Evolutionary conservation across 192 early-diverging fungal genomes (phyloP).

Genomic region (Chytriomyces hyalinus): DNA sequence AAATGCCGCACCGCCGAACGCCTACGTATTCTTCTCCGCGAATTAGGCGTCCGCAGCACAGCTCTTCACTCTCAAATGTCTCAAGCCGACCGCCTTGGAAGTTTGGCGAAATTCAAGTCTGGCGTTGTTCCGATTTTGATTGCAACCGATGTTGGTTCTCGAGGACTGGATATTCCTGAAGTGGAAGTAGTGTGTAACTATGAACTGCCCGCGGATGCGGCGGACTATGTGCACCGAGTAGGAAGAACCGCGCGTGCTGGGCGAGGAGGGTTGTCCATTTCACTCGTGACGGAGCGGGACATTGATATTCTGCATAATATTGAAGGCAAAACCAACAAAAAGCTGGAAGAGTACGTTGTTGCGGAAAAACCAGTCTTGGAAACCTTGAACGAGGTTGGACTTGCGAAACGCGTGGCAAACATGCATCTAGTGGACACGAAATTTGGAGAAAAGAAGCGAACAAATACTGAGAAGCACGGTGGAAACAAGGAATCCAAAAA

Average conservation of each 20-base stretch:
- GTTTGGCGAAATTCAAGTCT: constrained; percentile 90
- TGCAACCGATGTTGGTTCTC: constrained; percentile 96
- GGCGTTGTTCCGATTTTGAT: constrained; percentile 87
- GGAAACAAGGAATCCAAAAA: background rate
- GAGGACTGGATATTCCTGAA: constrained; percentile 96
- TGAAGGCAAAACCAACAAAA: constrained; percentile 80
- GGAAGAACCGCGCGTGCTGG: constrained; percentile 98
- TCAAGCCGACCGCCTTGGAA: constrained; percentile 87
- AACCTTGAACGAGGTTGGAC: constrained; percentile 78
- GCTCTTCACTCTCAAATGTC: constrained; percentile 93
- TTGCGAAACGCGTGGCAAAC: constrained; percentile 86
- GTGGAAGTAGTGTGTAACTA: constrained; percentile 94
- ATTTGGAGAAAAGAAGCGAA: constrained; percentile 62
- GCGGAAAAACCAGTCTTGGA: constrained; percentile 85
- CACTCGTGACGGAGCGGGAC: constrained; percentile 81
- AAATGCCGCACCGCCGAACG: constrained; percentile 84
- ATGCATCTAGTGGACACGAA: constrained; percentile 72
- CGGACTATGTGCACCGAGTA: constrained; percentile 97
- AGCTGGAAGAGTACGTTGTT: constrained; percentile 78
- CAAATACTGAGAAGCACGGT: constrained; percentile 66
- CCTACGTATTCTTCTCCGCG: constrained; percentile 82
- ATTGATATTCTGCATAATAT: constrained; percentile 88
- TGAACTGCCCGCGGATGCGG: constrained; percentile 92
- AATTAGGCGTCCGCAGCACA: constrained; percentile 89
- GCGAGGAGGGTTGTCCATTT: constrained; percentile 84